Percentiles rank a stretch among this genome's conserved stretches.
phyloP scores from a whole-genome alignment of 768 basidiomycete genomes.

The Mycena galopus region DNA sequence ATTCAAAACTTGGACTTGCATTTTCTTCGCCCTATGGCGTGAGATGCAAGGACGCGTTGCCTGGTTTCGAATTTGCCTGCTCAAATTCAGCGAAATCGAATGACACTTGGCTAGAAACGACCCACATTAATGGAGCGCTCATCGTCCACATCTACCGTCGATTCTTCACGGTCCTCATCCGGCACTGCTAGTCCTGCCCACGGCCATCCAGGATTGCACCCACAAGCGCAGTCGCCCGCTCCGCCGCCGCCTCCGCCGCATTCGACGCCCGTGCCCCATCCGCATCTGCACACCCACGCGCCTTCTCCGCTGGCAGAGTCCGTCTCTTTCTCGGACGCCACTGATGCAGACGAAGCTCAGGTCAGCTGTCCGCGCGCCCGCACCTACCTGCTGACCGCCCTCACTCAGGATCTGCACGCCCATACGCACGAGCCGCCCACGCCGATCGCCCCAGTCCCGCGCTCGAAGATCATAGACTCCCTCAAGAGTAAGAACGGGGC shows the following conservation, averaged over 20 bases:
- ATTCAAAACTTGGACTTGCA: not conserved
- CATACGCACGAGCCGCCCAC: slow-evolving; percentile 39
- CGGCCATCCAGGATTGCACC: slow-evolving; percentile 41
- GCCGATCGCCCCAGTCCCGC: slow-evolving; percentile 16
- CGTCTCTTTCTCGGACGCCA: not conserved
- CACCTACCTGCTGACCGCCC: slow-evolving; percentile 22
- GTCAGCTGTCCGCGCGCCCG: slow-evolving; percentile 8
- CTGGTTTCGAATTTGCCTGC: slow-evolving; percentile 13
- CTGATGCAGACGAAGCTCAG: slow-evolving; percentile 10
- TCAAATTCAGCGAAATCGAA: not conserved
- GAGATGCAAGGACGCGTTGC: slow-evolving; percentile 27
- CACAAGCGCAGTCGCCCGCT: slow-evolving; percentile 27
- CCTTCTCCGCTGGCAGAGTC: slow-evolving; percentile 23
- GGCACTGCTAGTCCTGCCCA: slow-evolving; percentile 65
- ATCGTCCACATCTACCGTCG: slow-evolving; percentile 46
- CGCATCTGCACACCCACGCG: slow-evolving; percentile 38
- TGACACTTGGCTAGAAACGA: slow-evolving; percentile 58
- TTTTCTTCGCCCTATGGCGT: not conserved
- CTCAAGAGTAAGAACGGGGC: slow-evolving; percentile 69
- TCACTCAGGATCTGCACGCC: slow-evolving; percentile 33
- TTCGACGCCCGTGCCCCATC: slow-evolving; percentile 19
- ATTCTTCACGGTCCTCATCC: slow-evolving; percentile 59
- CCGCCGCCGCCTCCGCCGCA: slow-evolving; percentile 28
- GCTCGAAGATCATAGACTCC: slow-evolving; percentile 66
- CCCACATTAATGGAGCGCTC: slow-evolving; percentile 41